A percentile compares a stretch with the other conserved stretches of the same genome.
Evolutionary conservation across 352 stramenopile species (phyloP).

Genomic region (Pythium guiyangense): DNA sequence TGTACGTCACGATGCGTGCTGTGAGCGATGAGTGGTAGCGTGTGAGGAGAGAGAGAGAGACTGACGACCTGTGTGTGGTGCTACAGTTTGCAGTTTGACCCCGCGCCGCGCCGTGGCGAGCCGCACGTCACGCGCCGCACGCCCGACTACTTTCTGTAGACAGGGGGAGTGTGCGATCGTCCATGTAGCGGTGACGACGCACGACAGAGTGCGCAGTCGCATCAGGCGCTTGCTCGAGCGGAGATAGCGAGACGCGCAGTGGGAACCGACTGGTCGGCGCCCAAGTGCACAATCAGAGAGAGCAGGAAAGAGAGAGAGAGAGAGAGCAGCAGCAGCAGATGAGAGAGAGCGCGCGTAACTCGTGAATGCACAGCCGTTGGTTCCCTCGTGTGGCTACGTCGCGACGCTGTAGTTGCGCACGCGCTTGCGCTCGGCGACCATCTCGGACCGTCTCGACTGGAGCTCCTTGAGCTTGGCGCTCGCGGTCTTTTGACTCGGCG

Average conservation of each 20-base stretch:
- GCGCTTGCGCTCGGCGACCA: conserved; percentile 71
- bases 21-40: neutral
- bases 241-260: neutral
- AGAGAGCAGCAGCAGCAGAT: neutral
- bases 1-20: conserved; percentile 58
- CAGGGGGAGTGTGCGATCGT: neutral
- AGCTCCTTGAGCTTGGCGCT: conserved; percentile 72
- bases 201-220: neutral
- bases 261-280: neutral
- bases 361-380: neutral
- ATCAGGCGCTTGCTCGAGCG: too few relatives aligned
- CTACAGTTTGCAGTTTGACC: conserved; percentile 92
- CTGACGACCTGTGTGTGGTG: conserved; percentile 7
- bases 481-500: conserved; percentile 46
- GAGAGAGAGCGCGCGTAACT: neutral
- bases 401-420: conserved; percentile 77
- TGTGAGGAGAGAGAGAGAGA: neutral
- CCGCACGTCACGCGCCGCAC: conserved; percentile 91
- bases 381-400: conserved; percentile 12
- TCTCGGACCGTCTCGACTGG: conserved; percentile 66
- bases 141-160: conserved; percentile 95
- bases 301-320: neutral
- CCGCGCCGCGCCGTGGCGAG: conserved; percentile 90
- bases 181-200: neutral
- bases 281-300: neutral